Base-by-base conservation (phyloP, 768 basidiomycete species). In the Suillus subaureus region DNA sequence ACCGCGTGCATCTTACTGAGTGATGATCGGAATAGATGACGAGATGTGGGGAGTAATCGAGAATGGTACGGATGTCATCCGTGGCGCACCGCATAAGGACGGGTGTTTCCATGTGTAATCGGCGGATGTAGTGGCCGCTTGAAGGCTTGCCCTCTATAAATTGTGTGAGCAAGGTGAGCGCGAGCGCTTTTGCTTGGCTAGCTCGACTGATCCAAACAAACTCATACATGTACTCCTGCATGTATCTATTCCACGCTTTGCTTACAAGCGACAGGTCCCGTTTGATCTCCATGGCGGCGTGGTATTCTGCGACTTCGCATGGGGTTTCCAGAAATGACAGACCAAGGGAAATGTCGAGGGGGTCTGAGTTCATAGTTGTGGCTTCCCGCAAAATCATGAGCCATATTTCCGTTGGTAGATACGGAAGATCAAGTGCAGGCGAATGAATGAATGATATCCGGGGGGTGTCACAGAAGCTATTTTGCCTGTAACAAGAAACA, bases 41-140 rank as follows among this genome's bases (percentile, higher is more conserved):
- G 12, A 92, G 74, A 21, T 81, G 80, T 0, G 89, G 87, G 0
- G 89, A 82, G 67, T 87, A 83, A 69, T 89, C 88, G 56, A 92
- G 78, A 64, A 92, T 90, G 31, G 85, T 84, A n/a, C 88, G 82
- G 45, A 92, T 79, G 70, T 91, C 89, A 6, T 81, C 81, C 21
- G 90, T 88, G 6, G 82, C 82, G 69, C 90, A 92, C 33, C 87
- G 84, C 60, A 89, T 87, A 63, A 90, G 79, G 0, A 71, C 71
- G 21, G 83, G 82, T 7, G 90, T 92, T 79, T 92, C 89, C 72
- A 92, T 87, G 70, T 91, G 90, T 37, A 92, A 74, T 18, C 87
- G 81, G 47, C 84, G 84, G 52, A 92, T 87, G 76, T 80, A 85
- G 26, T 74, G 78, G 13, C 85, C 88, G 60, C 78, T 79, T 0